phyloP scores from a whole-genome alignment of 2,329 filamentous ascomycete species.

The Phialophora verrucosa region DNA sequence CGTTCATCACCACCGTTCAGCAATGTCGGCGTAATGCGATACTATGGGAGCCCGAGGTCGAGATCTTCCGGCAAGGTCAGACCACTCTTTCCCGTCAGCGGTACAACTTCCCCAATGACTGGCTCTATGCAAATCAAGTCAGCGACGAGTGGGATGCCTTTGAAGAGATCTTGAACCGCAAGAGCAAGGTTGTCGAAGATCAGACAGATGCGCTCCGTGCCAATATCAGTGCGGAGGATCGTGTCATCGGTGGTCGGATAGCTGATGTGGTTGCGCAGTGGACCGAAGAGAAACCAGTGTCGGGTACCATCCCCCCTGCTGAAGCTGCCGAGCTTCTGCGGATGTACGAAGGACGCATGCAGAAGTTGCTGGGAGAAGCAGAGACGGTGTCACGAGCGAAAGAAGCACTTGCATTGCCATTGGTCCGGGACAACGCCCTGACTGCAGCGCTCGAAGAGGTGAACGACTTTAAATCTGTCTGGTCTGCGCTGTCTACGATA shows the following conservation, averaged over 20 bases:
- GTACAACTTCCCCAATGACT: constrained; percentile 91
- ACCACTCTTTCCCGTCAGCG: constrained; percentile 88
- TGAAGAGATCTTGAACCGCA: constrained; percentile 88
- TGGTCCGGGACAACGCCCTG: constrained; percentile 79
- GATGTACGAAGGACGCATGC: constrained; percentile 83
- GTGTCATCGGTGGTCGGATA: constrained; percentile 87
- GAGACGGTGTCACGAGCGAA: constrained; percentile 96
- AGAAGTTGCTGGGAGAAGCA: constrained; percentile 81
- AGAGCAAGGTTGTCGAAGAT: constrained; percentile 93
- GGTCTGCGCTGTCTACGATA: constrained; percentile 92
- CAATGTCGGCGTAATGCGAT: constrained; percentile 93
- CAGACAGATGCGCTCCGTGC: constrained; percentile 93
- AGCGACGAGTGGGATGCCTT: constrained; percentile 94
- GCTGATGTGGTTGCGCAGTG: constrained; percentile 82
- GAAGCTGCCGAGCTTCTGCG: constrained; percentile 82
- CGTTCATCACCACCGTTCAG: constrained; percentile 98
- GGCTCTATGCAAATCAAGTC: constrained; percentile 94
- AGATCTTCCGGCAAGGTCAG: constrained; percentile 93
- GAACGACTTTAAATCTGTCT: constrained; percentile 98
- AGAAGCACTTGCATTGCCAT: constrained; percentile 89
- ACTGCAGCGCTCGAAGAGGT: constrained; percentile 91
- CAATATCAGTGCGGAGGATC: constrained; percentile 93
- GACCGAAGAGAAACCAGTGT: constrained; percentile 97
- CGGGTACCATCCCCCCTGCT: constrained; percentile 88
- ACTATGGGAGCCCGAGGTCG: constrained; percentile 92